phyloP scores from a whole-genome alignment of 768 basidiomycete species.

The Termitomyces sp. region DNA sequence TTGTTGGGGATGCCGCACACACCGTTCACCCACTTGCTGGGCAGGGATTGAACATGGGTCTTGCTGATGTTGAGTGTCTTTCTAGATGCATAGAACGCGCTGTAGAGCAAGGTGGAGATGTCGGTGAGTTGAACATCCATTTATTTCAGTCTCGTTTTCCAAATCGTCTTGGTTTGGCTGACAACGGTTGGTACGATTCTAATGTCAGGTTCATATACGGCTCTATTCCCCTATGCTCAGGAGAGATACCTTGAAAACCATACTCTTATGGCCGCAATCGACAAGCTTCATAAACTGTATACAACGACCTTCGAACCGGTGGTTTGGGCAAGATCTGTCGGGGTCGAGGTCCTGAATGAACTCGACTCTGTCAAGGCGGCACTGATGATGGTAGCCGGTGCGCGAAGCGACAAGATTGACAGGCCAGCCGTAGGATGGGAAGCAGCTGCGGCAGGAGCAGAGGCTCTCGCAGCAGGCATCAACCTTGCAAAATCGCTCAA shows the following conservation, averaged over 20 bases:
- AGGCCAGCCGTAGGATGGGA: slow-evolving; percentile 25
- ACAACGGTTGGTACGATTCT: not conserved
- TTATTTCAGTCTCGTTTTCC: not conserved
- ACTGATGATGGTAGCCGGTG: slow-evolving; percentile 78
- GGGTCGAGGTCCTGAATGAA: slow-evolving; percentile 90
- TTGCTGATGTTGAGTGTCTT: slow-evolving; percentile 79
- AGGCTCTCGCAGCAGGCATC: slow-evolving; percentile 35
- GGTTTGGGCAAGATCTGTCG: slow-evolving; percentile 85
- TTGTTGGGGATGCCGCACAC: slow-evolving; percentile 96
- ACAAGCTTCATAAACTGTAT: slow-evolving; percentile 91
- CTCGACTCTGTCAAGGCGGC: slow-evolving; percentile 77
- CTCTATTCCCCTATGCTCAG: slow-evolving; percentile 72
- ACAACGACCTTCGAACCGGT: slow-evolving; percentile 59
- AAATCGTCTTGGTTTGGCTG: not conserved
- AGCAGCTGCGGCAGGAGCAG: slow-evolving; percentile 41
- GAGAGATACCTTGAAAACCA: slow-evolving; percentile 88
- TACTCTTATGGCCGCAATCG: slow-evolving; percentile 75
- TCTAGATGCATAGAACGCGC: slow-evolving; percentile 59
- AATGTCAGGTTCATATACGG: slow-evolving; percentile 63
- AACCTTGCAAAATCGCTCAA: slow-evolving; percentile 26
- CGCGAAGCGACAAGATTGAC: slow-evolving; percentile 17
- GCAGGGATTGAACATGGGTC: slow-evolving; percentile 93
- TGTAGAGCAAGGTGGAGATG: slow-evolving; percentile 66
- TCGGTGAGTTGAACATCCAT: slow-evolving; percentile 52
- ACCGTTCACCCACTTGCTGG: slow-evolving; percentile 94